Evolutionary conservation across 345 rosid species (phyloP), one percentile per base, ranked within the genome.

Genomic region (Balakata baccata): DNA sequence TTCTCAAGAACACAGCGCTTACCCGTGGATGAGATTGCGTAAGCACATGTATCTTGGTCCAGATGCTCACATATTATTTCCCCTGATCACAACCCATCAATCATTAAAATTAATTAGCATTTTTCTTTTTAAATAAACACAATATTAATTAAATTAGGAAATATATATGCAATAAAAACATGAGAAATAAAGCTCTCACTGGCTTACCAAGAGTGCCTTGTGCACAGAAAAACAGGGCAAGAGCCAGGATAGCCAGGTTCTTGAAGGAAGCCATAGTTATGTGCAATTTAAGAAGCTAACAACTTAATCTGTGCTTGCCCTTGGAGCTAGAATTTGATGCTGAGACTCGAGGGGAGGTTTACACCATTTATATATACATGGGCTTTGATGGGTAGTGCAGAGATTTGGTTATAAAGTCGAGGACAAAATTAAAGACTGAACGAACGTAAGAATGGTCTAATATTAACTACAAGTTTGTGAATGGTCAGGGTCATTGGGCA

Each of bases 1-100:
- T 86, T 86, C 85, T 93, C 97, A 14, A 93, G 84, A 70, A 93
- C 87, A 47, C 97, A 91, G 0, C 98, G 92, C 74, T 88, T 86
- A n/a, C 96, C 91, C 0, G 87, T 64, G 3, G 92, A 88, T 12
- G 98, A 87, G 46, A 93, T 85, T 13, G 98, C 91, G 13, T 86
- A 93, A 4, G 96, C 85, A 66, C 97, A 91, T 4, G 84, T 75
- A 11, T 85, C 84, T 62, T 86, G 74, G 75, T 86, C 77, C 11
- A 93, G 85, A 38, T 83, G 73, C 68, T 91, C 94, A 60, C 98
- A 93, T 75, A 73, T 75, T 62, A 91, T 82, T 64, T 81, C 91
- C 54, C 87, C 83, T 76, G 75, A 29, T n/a, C 1, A 29, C 34
- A 29, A 29, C 34, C 34, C 34, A 29, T 29, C 34, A 29, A 29